Evolutionary conservation across 306 rosid species (phyloP).

Genomic region (Begonia loranthoides): DNA sequence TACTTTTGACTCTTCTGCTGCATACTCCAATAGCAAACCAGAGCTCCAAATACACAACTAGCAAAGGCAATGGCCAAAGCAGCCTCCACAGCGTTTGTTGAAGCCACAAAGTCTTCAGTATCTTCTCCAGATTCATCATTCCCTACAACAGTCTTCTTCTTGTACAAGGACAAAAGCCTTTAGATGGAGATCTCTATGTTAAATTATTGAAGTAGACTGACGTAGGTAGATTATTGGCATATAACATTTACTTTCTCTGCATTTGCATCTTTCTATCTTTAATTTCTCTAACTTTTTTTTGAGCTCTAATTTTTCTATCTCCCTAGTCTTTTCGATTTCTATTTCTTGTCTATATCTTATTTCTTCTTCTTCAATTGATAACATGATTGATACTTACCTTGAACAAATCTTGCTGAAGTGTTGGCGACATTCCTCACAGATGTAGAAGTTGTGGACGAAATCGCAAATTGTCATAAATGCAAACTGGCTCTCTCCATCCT

Average conservation of each 20-base stretch:
- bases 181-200: too few species aligned
- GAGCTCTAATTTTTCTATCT: too few species aligned
- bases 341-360: too few species aligned
- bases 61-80: constrained; percentile 94
- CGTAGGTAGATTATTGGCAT: too few species aligned
- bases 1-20: constrained; percentile 99
- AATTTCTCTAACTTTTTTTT: too few species aligned
- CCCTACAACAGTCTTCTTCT: neutral
- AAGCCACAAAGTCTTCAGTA: neutral
- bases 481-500: constrained; percentile 86
- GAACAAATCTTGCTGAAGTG: constrained; percentile 83
- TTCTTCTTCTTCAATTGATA: too few species aligned
- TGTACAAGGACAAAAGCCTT: neutral
- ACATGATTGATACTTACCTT: too few species aligned
- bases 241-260: too few species aligned
- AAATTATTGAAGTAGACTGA: too few species aligned
- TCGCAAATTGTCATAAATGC: constrained; percentile 66
- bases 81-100: constrained; percentile 71
- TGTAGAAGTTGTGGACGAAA: constrained; percentile 74
- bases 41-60: constrained; percentile 95
- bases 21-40: constrained; percentile 95
- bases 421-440: constrained; percentile 94
- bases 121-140: neutral
- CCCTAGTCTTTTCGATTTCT: too few species aligned
- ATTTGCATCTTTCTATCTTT: too few species aligned